Evolutionary conservation across 805 yeast species (phyloP), one percentile per base, ranked within the genome.

Genomic region (Lachancea sp.): DNA sequence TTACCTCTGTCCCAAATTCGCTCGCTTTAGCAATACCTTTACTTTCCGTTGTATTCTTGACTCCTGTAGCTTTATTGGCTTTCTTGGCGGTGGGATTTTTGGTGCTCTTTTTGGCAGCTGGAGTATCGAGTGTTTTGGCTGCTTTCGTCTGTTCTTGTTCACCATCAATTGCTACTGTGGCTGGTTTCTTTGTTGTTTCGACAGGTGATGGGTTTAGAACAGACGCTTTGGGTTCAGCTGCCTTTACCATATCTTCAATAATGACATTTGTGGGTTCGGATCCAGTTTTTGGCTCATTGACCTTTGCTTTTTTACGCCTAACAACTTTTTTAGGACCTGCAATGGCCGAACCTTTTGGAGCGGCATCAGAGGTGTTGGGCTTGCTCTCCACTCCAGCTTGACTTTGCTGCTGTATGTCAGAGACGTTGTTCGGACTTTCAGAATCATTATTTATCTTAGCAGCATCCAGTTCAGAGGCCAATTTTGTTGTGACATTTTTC

Each of bases 221-320:
- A 15, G 32, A 11, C 6, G 15, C 25, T 33, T 32, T 18, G 22
- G 31, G 32, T 6, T 20, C 31, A 4, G 11, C 13, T 15, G 22
- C 20, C 22, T 40, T 40, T 17, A 16, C 26, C 43, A 40, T 40
- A 18, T 40, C 46, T 25, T 36, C 41, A 15, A 37, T 43, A 7
- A 36, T 36, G 20, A 38, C 30, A 17, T 43, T 43, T 20, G 31
- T 18, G 8, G 41, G 36, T 22, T 43, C 19, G 4, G 33, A 16
- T 11, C 25, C 46, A 41, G 18, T 37, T 13, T 43, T 38, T 13
- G 36, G 11, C 18, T 30, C 25, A 11, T 32, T 43, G 29, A 22
- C 32, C 22, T 20, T 25, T 36, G 40, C 31, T 12, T 19, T 43
- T 19, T 37, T 16, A 7, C 31, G 29, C n/a, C 31, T 22, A 17